Conservation (phyloP, 331 rosid species). For the Cydonia oblonga region DNA sequence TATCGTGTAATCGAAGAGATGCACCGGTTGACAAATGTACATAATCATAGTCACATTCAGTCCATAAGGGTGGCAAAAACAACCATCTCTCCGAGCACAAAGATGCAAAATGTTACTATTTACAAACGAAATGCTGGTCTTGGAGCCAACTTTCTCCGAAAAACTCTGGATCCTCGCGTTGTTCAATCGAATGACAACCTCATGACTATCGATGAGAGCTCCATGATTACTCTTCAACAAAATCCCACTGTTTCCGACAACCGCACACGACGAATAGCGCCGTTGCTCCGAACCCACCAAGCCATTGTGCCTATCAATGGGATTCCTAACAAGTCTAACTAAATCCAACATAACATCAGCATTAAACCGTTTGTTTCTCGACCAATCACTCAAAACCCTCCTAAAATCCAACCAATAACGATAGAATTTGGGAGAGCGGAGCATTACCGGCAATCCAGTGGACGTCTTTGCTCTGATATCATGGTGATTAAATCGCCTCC, state of each 20-base stretch:
- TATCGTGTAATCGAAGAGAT: constrained; percentile 71
- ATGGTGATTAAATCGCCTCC: constrained; percentile 62
- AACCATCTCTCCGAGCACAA: constrained; percentile 76
- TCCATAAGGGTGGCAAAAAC: constrained; percentile 92
- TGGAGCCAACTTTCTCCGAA: constrained; percentile 63
- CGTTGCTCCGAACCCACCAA: constrained; percentile 3
- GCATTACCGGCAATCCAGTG: constrained; percentile 24
- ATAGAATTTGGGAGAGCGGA: constrained; percentile 67
- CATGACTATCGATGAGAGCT: constrained; percentile 57
- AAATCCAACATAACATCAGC: constrained; percentile 56
- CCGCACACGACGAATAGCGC: constrained; percentile 66
- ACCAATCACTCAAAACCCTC: constrained; percentile 53
- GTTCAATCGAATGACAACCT: constrained; percentile 69
- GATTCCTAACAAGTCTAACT: constrained; percentile 34
- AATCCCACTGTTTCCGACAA: constrained; percentile 94
- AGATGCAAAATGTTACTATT: constrained; percentile 86
- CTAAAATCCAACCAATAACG: constrained; percentile 80
- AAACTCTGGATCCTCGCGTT: constrained; percentile 53
- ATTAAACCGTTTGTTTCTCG: constrained; percentile 48
- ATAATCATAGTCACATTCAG: constrained; percentile 53
- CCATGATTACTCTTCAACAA: constrained; percentile 57
- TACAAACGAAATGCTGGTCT: constrained; percentile 71
- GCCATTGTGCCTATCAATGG: constrained; percentile 37
- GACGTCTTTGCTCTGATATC: constrained; percentile 30
- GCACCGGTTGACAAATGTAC: constrained; percentile 88